Conservation (phyloP, 2,329 filamentous ascomycete genomes). For the Cladophialophora exuberans region DNA sequence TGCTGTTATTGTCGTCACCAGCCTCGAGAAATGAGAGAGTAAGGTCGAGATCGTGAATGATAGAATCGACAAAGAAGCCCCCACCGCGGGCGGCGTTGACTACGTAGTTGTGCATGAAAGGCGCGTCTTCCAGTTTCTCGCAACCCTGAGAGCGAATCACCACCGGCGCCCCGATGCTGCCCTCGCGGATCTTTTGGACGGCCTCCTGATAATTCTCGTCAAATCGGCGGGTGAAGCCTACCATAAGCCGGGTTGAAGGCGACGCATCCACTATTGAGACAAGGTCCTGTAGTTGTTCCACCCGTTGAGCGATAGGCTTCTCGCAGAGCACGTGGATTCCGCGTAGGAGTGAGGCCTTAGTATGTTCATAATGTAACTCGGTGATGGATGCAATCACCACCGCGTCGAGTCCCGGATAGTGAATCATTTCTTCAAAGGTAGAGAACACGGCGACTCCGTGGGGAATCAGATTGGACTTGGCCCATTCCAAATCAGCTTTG, state of each 20-base stretch:
- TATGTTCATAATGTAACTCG: constrained; percentile 60
- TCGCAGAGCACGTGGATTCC: constrained; percentile 63
- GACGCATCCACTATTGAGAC: constrained; percentile 9
- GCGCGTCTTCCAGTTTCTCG: constrained; percentile 44
- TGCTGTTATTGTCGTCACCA: constrained; percentile 37
- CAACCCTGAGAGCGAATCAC: constrained; percentile 48
- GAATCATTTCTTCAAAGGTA: constrained; percentile 53
- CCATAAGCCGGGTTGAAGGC: constrained; percentile 45
- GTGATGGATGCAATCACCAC: constrained; percentile 56
- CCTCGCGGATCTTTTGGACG: constrained; percentile 39
- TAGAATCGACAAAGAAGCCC: constrained; percentile 50
- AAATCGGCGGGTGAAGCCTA: constrained; percentile 50
- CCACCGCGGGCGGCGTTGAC: constrained; percentile 41
- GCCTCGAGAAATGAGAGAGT: constrained; percentile 47
- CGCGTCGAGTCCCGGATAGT: constrained; percentile 48
- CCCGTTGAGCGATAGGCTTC: constrained; percentile 53
- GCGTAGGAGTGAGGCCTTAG: constrained; percentile 59
- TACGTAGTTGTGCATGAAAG: constrained; percentile 48
- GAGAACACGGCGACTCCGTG: constrained; percentile 51
- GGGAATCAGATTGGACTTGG: constrained; percentile 47
- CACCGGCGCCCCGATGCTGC: constrained; percentile 45
- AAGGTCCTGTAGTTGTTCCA: constrained; percentile 18
- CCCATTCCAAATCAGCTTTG: constrained; percentile 50
- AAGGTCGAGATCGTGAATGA: constrained; percentile 51
- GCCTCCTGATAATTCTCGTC: constrained; percentile 48